Evolutionary conservation across 2,329 filamentous ascomycete species (phyloP).

Genomic region (Cladosporium sp.): DNA sequence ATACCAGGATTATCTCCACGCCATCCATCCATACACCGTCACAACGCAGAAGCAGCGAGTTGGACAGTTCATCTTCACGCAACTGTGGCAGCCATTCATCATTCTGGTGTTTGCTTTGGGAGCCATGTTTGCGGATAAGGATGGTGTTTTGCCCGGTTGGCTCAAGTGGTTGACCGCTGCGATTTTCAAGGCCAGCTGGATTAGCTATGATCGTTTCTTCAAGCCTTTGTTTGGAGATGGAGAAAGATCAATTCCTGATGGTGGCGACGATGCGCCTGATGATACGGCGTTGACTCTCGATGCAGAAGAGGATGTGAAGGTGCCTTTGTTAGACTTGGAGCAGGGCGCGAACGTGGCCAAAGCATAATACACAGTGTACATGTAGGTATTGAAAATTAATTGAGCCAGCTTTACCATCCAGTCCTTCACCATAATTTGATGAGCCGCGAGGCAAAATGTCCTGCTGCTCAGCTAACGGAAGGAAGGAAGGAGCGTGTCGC

Average conservation of each 20-base stretch:
- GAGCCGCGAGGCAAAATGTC: no score
- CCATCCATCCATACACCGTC: constrained; percentile 64
- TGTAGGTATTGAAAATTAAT: not conserved
- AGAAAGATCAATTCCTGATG: constrained; percentile 55
- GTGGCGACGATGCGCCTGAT: constrained; percentile 15
- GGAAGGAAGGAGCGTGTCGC: not conserved
- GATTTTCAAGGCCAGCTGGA: constrained; percentile 58
- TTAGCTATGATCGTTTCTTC: constrained; percentile 59
- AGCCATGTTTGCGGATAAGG: constrained; percentile 54
- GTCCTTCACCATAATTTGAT: no score
- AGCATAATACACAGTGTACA: constrained; percentile 1
- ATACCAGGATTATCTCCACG: constrained; percentile 69
- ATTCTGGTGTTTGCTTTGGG: constrained; percentile 48
- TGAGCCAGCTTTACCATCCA: no score
- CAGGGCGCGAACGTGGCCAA: constrained; percentile 5
- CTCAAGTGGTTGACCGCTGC: constrained; percentile 48
- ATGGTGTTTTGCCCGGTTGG: constrained; percentile 67
- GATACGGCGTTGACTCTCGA: not conserved
- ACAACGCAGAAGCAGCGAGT: constrained; percentile 63
- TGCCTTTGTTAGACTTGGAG: not conserved
- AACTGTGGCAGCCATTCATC: constrained; percentile 56
- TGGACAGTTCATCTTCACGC: constrained; percentile 60
- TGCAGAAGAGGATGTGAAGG: constrained; percentile 1
- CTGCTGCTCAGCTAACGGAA: no score
- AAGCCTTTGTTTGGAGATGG: constrained; percentile 77